Base-by-base conservation (phyloP, 306 rosid species). In the Pterocarpus santalinus region DNA sequence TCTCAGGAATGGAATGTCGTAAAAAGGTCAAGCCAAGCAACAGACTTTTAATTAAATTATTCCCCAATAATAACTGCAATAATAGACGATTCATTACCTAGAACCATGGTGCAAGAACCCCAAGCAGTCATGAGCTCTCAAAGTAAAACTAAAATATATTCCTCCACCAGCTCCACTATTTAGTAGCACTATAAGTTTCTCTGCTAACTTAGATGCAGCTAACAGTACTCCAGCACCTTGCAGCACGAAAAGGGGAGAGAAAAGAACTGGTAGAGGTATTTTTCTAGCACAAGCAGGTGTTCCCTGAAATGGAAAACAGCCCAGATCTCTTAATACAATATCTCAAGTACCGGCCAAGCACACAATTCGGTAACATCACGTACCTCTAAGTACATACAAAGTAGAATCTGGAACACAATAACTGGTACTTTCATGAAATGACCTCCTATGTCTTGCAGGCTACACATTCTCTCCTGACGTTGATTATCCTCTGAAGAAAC, bases 101-200 rank as follows among this genome's bases (percentile, higher is more conserved):
- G 99, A 96, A 79, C 99, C 99, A 85, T 85, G 97, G 87, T 89
- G 97, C 84, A 96, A 88, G 88, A 94, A 96, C 66, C 95, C 99
- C 79, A 96, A 81, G 86, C 93, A 96, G 76, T 94, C 97, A 55
- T 94, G 92, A 82, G 85, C 94, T 66, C 87, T 87, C 6, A 90
- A 86, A 72, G 99, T 90, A 86, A 86, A 69, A 87, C 90, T 88
- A 87, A 87, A 90, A 88, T 94, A 90, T 51, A 86, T 34, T 85
- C 98, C 97, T 7, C 89, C 82, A 65, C 85, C 88, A 83, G 92
- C 84, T 80, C 95, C 97, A 78, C 85, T 89, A 67, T 83, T 88
- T 43, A 92, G 84, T 57, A 94, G 84, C 73, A 86, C 86, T 79
- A 96, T 80, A 78, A 92, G 85, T 84, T 91, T 96, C 90, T 96